Conservation (phyloP, 1,284 basidiomycete species). For the Cryptococcus sp. region DNA sequence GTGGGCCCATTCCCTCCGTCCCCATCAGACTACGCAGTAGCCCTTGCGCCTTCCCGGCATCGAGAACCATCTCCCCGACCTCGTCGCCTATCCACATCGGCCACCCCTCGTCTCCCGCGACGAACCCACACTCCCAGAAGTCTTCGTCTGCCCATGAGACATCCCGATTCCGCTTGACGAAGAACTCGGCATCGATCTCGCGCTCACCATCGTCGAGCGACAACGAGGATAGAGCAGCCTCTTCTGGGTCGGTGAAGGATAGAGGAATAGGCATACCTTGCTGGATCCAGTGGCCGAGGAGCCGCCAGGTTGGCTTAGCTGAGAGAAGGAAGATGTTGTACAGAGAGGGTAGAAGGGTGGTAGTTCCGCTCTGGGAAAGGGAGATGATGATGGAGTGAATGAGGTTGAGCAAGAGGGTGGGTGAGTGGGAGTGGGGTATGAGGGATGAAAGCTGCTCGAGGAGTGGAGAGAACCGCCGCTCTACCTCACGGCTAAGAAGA, state of each 20-base stretch:
- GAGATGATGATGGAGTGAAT: conserved; percentile 59
- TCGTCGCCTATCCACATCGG: conserved; percentile 46
- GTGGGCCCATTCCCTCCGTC: conserved; percentile 7
- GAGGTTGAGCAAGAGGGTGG: conserved; percentile 61
- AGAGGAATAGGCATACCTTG: conserved; percentile 61
- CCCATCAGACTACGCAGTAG: conserved; percentile 57
- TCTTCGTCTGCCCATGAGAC: conserved; percentile 63
- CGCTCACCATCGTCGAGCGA: conserved; percentile 42
- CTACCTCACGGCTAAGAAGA: conserved; percentile 59
- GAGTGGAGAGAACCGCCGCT: conserved; percentile 45
- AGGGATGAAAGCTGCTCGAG: conserved; percentile 54
- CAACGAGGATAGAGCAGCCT: conserved; percentile 3
- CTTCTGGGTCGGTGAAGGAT: conserved; percentile 20
- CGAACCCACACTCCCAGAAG: conserved; percentile 74
- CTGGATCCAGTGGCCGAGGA: conserved; percentile 68
- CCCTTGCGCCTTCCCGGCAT: conserved; percentile 74
- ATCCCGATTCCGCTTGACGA: conserved; percentile 67
- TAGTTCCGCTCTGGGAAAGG: conserved; percentile 52
- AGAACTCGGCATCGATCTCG: conserved; percentile 68
- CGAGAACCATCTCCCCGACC: conserved; percentile 60
- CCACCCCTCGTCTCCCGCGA: conserved; percentile 54
- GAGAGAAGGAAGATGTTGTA: conserved; percentile 61
- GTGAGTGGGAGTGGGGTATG: conserved; percentile 55
- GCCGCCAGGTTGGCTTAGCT: conserved; percentile 68
- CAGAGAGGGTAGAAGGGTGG: conserved; percentile 42